Conservation (phyloP, 352 stramenopile genomes). For the Phytophthora sp. region DNA sequence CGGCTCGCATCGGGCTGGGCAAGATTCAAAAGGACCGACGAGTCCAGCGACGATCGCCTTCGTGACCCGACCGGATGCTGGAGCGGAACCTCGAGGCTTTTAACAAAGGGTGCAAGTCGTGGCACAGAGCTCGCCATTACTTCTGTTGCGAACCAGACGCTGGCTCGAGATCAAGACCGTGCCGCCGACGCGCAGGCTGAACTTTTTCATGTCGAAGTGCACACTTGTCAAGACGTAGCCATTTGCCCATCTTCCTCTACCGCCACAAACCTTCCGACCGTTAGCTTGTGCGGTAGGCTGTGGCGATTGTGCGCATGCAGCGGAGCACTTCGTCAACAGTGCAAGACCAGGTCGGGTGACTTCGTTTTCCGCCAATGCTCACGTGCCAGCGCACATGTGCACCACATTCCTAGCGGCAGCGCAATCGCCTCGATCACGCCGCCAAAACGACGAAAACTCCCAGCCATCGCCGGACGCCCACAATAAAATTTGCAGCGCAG, state of each 20-base stretch:
- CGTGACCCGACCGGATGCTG: not conserved
- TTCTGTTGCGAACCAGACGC: not conserved
- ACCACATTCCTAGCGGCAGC: not conserved
- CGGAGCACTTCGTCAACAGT: slow-evolving; percentile 5
- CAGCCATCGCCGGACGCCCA: too few relatives aligned
- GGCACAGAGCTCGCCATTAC: slow-evolving; percentile 3
- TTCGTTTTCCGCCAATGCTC: slow-evolving; percentile 25
- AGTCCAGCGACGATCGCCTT: not conserved
- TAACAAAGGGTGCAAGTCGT: too few relatives aligned
- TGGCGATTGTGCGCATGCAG: not conserved
- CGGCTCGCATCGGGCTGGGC: slow-evolving; percentile 1
- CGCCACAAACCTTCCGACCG: slow-evolving; percentile 3
- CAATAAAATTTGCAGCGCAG: slow-evolving; percentile 5
- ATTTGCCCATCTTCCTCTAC: slow-evolving; percentile 14
- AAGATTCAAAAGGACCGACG: slow-evolving; percentile 11
- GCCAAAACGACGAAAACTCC: not conserved
- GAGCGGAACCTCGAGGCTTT: too few relatives aligned
- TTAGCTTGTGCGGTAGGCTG: slow-evolving; percentile 1
- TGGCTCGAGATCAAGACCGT: slow-evolving; percentile 10
- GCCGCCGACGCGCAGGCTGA: too few relatives aligned
- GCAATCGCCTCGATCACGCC: not conserved
- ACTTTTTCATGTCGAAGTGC: slow-evolving; percentile 7
- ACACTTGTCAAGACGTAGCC: slow-evolving; percentile 10
- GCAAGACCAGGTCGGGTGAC: slow-evolving; percentile 11
- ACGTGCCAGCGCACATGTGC: slow-evolving; percentile 20